A percentile compares a stretch with the other conserved stretches of the same genome.
Conservation (phyloP, 2,329 filamentous ascomycete genomes). For the Talaromyces albobiverticillius region DNA sequence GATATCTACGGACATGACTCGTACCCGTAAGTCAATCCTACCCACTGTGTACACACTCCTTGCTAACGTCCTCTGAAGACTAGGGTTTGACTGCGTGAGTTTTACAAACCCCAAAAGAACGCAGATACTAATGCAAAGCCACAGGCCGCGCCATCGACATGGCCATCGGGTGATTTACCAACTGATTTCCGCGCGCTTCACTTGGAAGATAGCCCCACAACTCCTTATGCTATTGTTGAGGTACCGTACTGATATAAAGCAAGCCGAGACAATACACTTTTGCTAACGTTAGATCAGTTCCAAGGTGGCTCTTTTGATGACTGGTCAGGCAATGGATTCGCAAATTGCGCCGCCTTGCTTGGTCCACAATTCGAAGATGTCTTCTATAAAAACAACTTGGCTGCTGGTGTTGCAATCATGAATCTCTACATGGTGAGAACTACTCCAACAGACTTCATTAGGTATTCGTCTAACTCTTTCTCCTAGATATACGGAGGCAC, state of each 20-base stretch:
- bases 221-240: conserved; percentile 64
- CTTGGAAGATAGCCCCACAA: conserved; percentile 60
- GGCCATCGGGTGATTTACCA: conserved; percentile 58
- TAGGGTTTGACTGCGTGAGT: conserved; percentile 41
- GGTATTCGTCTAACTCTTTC: background rate
- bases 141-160: conserved; percentile 55
- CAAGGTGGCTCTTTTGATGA: conserved; percentile 71
- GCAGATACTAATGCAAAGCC: conserved; percentile 17
- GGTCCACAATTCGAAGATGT: conserved; percentile 74
- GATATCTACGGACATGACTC: conserved; percentile 67
- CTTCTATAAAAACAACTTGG: conserved; percentile 74
- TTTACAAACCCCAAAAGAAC: background rate
- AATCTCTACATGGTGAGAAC: conserved; percentile 72
- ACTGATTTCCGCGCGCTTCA: conserved; percentile 56
- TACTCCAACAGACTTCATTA: background rate
- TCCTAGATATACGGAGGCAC: conserved; percentile 67
- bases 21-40: conserved; percentile 48
- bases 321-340: conserved; percentile 70
- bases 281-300: conserved; percentile 45
- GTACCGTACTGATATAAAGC: conserved; percentile 21
- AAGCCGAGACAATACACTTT: background rate
- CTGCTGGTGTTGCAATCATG: conserved; percentile 64
- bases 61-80: conserved; percentile 16
- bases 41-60: background rate
- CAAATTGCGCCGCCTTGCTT: conserved; percentile 62